These are phyloP conservation scores for Melocanna baccifera DNA, from an alignment of 176 grass and related monocot genomes.

Conservation along the genomic window DNA sequence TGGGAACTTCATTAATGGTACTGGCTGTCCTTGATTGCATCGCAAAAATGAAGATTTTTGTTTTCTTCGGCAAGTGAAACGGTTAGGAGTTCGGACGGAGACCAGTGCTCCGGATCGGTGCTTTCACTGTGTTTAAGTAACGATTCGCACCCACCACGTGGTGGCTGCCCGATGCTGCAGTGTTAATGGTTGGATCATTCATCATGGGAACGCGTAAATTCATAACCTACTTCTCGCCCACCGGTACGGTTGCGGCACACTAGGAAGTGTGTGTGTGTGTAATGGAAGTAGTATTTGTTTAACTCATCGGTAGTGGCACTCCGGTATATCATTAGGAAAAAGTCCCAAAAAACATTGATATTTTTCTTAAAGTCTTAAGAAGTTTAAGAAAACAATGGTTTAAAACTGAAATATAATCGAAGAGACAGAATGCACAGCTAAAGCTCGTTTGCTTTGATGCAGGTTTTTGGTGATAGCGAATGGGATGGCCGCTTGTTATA, in stretches of 20 bases:
- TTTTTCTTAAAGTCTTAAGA: not conserved
- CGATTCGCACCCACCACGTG: conserved; percentile 41
- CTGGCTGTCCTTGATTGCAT: not conserved
- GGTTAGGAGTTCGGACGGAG: not conserved
- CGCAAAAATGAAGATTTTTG: not conserved
- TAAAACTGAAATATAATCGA: not conserved
- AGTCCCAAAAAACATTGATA: not conserved
- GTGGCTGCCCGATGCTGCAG: conserved; percentile 10
- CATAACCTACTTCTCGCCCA: conserved; percentile 29
- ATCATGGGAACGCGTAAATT: conserved; percentile 44
- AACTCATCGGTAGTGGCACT: not conserved
- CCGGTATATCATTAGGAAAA: not conserved
- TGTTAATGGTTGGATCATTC: conserved; percentile 37
- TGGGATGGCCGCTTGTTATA: conserved; percentile 69
- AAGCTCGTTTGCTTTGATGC: not conserved
- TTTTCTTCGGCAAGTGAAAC: not conserved
- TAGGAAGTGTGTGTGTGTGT: not conserved
- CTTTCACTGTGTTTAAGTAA: not conserved
- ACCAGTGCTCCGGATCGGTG: not conserved
- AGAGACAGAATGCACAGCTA: not conserved
- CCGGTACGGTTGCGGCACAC: not conserved
- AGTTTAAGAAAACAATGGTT: not conserved
- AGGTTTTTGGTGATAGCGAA: conserved; percentile 88
- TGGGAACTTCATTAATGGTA: conserved; percentile 21
- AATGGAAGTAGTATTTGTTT: not conserved